phyloP scores from a whole-genome alignment of 768 basidiomycete genomes.

The Mycena chlorophos region DNA sequence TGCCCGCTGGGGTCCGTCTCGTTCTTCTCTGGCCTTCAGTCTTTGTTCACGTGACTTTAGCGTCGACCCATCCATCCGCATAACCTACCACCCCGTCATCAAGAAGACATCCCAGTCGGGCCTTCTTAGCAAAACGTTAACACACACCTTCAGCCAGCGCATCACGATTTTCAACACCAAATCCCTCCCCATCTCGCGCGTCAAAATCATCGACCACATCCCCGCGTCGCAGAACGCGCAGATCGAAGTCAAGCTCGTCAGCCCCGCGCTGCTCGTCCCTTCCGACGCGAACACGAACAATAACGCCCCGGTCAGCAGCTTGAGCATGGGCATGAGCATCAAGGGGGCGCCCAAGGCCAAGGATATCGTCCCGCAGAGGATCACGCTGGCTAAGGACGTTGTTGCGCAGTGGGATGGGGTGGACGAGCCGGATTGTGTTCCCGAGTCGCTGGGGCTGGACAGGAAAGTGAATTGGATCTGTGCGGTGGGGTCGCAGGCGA shows the following conservation, averaged over 20 bases:
- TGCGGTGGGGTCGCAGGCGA: constrained; percentile 33
- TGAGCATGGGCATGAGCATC: neutral
- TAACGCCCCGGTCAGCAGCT: neutral
- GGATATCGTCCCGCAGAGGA: constrained; percentile 21
- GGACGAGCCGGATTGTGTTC: constrained; percentile 30
- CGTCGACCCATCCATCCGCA: constrained; percentile 41
- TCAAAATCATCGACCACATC: constrained; percentile 42
- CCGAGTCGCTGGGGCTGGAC: constrained; percentile 30
- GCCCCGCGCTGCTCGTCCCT: constrained; percentile 16
- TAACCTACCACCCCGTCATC: constrained; percentile 40
- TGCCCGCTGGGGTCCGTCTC: constrained; percentile 47
- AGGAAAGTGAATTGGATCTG: constrained; percentile 38
- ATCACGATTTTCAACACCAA: constrained; percentile 43
- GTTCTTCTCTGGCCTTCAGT: neutral
- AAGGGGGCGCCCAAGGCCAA: no score
- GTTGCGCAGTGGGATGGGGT: constrained; percentile 41
- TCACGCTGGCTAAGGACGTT: constrained; percentile 32
- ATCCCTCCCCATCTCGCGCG: constrained; percentile 24
- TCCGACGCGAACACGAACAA: no score
- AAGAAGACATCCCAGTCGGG: constrained; percentile 37
- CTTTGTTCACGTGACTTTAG: constrained; percentile 22
- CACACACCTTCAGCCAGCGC: constrained; percentile 35
- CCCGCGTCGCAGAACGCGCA: constrained; percentile 36
- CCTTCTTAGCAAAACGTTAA: constrained; percentile 35
- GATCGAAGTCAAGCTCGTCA: constrained; percentile 24